A percentile compares a stretch with the other conserved stretches of the same genome.
Conservation (phyloP, 225 moss, liverwort and hornwort genomes). For the Asterella californica region DNA sequence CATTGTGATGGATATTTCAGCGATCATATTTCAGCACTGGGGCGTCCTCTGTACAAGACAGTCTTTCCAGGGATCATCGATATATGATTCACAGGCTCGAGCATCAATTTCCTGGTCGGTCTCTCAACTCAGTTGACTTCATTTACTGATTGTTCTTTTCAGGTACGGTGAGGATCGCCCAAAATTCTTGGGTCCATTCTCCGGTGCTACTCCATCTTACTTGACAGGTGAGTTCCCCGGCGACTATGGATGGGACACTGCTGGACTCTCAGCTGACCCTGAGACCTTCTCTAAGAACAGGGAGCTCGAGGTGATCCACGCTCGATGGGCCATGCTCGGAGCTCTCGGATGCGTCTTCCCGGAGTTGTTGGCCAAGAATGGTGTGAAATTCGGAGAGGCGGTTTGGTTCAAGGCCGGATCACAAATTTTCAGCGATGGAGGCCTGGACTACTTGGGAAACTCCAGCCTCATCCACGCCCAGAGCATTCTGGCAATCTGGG, state of each 20-base stretch:
- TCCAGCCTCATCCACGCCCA: conserved; percentile 27
- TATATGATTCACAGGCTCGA: no score
- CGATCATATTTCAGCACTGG: no score
- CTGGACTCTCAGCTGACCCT: conserved; percentile 49
- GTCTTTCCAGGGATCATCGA: no score
- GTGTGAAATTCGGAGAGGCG: conserved; percentile 31
- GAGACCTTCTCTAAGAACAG: conserved; percentile 51
- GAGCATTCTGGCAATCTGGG: conserved; percentile 34
- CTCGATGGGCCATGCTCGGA: conserved; percentile 56
- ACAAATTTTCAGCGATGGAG: conserved; percentile 31
- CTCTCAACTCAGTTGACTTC: no score
- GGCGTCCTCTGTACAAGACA: no score
- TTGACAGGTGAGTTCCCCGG: conserved; percentile 40
- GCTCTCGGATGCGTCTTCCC: conserved; percentile 37
- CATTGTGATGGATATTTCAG: no score
- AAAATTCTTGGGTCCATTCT: conserved; percentile 49
- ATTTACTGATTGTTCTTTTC: not conserved
- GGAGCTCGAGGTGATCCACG: conserved; percentile 48
- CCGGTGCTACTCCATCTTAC: conserved; percentile 36
- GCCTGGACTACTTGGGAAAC: conserved; percentile 32
- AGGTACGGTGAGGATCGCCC: conserved; percentile 58
- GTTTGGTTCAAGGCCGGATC: conserved; percentile 42
- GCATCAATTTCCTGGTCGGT: no score
- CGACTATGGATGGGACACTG: conserved; percentile 56
- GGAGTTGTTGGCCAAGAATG: conserved; percentile 43